Conservation (phyloP, 2,329 filamentous ascomycete genomes). For the Botrytis hyacinthi region DNA sequence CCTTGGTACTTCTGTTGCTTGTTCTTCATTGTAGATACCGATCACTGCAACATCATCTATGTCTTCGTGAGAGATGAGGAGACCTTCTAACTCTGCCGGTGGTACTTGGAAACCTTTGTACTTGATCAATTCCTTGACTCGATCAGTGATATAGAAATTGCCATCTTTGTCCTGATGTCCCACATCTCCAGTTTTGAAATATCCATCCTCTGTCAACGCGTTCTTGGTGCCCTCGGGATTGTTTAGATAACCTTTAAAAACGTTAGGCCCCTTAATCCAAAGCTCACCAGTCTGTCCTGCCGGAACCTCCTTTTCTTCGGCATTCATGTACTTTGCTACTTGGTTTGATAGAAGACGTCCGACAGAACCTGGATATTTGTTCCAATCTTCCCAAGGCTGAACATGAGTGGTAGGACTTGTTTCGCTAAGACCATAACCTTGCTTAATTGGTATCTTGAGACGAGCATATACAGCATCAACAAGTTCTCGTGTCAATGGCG, state of each 20-base stretch:
- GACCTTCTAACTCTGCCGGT: conserved; percentile 60
- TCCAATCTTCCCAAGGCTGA: conserved; percentile 74
- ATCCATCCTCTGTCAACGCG: conserved; percentile 71
- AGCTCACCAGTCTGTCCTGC: conserved; percentile 65
- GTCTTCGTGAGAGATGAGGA: conserved; percentile 45
- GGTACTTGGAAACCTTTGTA: conserved; percentile 70
- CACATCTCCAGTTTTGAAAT: conserved; percentile 78
- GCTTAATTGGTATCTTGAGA: conserved; percentile 78
- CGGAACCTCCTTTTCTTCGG: conserved; percentile 58
- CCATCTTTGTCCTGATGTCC: conserved; percentile 72
- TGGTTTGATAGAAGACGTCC: conserved; percentile 77
- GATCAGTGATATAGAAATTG: conserved; percentile 86
- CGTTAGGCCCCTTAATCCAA: conserved; percentile 61
- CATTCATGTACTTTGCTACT: conserved; percentile 75
- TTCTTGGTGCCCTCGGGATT: conserved; percentile 66
- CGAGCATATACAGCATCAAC: conserved; percentile 73
- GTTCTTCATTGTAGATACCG: conserved; percentile 57
- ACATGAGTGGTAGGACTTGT: conserved; percentile 77
- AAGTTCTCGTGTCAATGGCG: conserved; percentile 77
- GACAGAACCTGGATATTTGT: conserved; percentile 71
- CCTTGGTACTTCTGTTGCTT: conserved; percentile 66
- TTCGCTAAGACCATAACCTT: conserved; percentile 89
- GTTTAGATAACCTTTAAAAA: conserved; percentile 57
- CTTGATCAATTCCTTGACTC: conserved; percentile 68
- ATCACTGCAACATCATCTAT: conserved; percentile 60